Conservation (phyloP, 345 rosid genomes). For the Euphorbia lathyris region DNA sequence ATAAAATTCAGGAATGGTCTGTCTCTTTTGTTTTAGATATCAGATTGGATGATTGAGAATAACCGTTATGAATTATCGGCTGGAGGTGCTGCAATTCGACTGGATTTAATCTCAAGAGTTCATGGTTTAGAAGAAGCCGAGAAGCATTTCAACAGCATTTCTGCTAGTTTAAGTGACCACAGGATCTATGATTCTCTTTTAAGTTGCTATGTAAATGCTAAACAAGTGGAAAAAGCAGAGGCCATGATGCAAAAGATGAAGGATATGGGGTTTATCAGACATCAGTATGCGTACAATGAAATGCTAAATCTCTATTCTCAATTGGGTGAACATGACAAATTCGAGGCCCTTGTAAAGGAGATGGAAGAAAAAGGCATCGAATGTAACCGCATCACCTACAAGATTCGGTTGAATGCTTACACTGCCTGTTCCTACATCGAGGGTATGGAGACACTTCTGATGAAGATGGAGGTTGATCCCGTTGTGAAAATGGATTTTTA, state of each 20-base stretch:
- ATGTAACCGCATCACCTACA: not conserved
- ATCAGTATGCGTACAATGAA: not conserved
- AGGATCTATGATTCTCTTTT: not conserved
- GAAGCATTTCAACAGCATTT: not conserved
- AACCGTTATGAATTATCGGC: not conserved
- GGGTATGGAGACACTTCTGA: not conserved
- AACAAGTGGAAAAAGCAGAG: not conserved
- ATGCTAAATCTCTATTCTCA: constrained; percentile 14
- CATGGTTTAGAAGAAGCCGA: not conserved
- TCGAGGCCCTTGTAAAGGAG: not conserved
- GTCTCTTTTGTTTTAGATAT: not conserved
- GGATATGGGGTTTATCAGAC: too few relatives aligned
- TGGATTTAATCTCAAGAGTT: not conserved
- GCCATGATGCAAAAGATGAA: not conserved
- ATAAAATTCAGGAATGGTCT: not conserved
- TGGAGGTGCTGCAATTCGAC: not conserved
- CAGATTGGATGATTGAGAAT: not conserved
- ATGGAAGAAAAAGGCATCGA: not conserved
- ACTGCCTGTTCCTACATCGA: constrained; percentile 6
- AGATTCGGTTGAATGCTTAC: not conserved
- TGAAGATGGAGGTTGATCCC: not conserved
- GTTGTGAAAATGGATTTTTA: not conserved
- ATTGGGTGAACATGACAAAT: not conserved
- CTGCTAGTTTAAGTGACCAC: not conserved
- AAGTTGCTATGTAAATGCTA: not conserved